These are phyloP conservation scores for Malassezia restricta DNA, from an alignment of 1,284 basidiomycete species.

Conservation along the genomic window DNA sequence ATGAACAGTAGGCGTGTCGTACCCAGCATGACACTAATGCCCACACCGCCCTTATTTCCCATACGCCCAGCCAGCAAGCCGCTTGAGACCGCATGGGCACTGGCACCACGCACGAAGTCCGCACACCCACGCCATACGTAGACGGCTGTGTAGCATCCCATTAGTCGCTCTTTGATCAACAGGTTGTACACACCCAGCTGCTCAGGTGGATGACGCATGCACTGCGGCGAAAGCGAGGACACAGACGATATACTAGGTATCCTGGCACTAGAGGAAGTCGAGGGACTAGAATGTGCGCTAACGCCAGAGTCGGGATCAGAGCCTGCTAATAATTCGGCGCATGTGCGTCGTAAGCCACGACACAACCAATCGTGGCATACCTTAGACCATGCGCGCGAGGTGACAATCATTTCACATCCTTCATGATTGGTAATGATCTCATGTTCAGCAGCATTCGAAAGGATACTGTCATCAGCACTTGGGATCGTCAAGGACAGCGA, in stretches of 20 bases:
- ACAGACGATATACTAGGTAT: neutral
- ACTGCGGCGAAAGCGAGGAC: neutral
- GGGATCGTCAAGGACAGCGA: neutral
- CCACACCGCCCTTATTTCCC: constrained; percentile 65
- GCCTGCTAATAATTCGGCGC: neutral
- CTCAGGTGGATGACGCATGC: constrained; percentile 14
- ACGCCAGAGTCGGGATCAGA: neutral
- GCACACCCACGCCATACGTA: constrained; percentile 38
- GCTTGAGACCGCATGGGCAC: constrained; percentile 59
- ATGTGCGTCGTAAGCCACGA: neutral
- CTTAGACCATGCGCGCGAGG: constrained; percentile 44
- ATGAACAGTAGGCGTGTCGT: constrained; percentile 66
- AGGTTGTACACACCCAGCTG: constrained; percentile 58
- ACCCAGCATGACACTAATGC: constrained; percentile 64
- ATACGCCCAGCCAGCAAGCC: constrained; percentile 75
- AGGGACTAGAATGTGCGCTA: neutral
- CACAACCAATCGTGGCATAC: constrained; percentile 32
- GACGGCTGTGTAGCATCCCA: constrained; percentile 62
- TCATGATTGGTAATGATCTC: neutral
- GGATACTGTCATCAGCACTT: neutral
- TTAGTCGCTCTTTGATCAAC: constrained; percentile 68
- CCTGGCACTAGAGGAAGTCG: neutral
- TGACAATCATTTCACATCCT: neutral
- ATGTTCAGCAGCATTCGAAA: neutral
- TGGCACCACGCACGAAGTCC: constrained; percentile 44